phyloP scores from a whole-genome alignment of 306 rosid genomes.

The Ormosia semicastrata region DNA sequence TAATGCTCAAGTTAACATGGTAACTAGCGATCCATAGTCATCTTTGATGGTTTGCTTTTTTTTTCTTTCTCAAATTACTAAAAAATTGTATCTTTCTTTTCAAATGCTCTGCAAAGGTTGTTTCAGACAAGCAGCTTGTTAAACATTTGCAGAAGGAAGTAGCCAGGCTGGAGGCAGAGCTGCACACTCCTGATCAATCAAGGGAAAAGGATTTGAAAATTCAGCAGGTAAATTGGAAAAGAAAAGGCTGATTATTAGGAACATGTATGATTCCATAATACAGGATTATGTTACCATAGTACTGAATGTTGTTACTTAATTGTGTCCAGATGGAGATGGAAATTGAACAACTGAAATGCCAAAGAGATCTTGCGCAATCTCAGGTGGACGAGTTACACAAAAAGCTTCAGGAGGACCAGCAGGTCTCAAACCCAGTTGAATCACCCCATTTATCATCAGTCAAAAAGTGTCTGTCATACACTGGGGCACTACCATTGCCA shows the following conservation, averaged over 20 bases:
- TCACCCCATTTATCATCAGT: constrained; percentile 52
- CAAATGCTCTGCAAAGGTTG: constrained; percentile 50
- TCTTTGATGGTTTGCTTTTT: not conserved
- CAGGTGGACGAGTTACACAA: constrained; percentile 79
- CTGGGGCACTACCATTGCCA: constrained; percentile 56
- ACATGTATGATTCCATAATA: constrained; percentile 3
- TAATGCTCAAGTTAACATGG: constrained; percentile 97
- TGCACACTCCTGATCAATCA: constrained; percentile 89
- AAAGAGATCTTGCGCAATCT: constrained; percentile 86
- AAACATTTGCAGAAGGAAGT: constrained; percentile 98
- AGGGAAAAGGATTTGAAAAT: constrained; percentile 89
- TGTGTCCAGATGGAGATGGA: constrained; percentile 89
- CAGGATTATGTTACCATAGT: not conserved
- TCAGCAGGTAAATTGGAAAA: constrained; percentile 68
- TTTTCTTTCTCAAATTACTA: not conserved
- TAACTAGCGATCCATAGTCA: constrained; percentile 24
- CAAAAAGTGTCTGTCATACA: constrained; percentile 87
- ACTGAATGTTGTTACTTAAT: constrained; percentile 18
- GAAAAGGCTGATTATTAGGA: not conserved
- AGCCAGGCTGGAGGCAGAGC: constrained; percentile 91
- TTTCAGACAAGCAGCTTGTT: constrained; percentile 92
- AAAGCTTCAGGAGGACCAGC: constrained; percentile 77
- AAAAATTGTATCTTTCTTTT: not conserved
- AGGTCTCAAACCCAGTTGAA: constrained; percentile 62
- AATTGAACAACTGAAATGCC: constrained; percentile 83